phyloP scores from a whole-genome alignment of 2,329 filamentous ascomycete genomes.

The Didymella exigua region DNA sequence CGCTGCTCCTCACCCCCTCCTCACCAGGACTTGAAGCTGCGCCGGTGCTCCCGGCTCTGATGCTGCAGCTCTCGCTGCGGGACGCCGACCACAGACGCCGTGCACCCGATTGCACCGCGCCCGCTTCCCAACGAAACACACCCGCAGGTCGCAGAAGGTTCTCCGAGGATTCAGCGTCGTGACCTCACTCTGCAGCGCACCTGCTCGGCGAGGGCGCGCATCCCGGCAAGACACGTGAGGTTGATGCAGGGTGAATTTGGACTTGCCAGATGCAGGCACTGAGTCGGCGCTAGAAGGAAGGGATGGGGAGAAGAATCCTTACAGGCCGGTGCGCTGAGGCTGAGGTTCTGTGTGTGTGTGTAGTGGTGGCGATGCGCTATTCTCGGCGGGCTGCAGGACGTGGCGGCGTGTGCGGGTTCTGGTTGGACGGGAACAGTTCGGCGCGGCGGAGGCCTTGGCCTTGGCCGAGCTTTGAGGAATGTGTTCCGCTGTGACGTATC shows the following conservation, averaged over 20 bases:
- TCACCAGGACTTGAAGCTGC: no score
- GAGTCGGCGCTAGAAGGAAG: no score
- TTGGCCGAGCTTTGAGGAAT: background rate
- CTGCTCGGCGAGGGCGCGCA: background rate
- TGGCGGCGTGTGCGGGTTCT: background rate
- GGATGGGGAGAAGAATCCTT: no score
- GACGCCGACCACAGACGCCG: no score
- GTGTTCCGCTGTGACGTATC: slow-evolving; percentile 4
- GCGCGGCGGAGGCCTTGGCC: background rate
- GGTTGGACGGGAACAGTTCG: background rate
- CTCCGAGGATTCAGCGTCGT: background rate
- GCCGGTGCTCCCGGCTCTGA: no score
- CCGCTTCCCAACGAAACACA: background rate
- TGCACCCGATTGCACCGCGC: no score
- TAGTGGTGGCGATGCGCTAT: background rate
- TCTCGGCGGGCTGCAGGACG: slow-evolving; percentile 12
- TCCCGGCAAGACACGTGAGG: slow-evolving; percentile 1
- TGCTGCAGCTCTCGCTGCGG: no score
- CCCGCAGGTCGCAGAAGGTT: background rate
- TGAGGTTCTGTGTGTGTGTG: background rate
- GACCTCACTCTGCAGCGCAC: background rate
- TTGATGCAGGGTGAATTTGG: background rate
- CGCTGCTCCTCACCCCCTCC: no score
- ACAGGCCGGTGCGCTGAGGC: background rate
- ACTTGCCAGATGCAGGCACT: no score